Percentiles rank a stretch among this genome's conserved stretches.
Conservation (phyloP, 2,329 filamentous ascomycete species). For the Colletotrichum acutatum region DNA sequence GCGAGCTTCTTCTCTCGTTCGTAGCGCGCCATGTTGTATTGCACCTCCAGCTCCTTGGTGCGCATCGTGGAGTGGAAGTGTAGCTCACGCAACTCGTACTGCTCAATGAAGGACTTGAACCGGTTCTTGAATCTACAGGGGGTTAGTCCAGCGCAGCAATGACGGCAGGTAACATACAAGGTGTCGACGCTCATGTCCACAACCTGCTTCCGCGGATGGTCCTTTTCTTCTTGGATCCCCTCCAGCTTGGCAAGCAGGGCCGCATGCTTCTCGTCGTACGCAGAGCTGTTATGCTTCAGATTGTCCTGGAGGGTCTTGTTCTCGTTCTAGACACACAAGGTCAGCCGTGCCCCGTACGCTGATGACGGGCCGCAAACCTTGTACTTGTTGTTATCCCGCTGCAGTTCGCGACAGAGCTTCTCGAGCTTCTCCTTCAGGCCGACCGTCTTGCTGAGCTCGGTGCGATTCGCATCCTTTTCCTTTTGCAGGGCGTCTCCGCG, state of each 20-base stretch:
- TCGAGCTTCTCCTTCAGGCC: slow-evolving; percentile 96
- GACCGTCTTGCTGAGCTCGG: slow-evolving; percentile 89
- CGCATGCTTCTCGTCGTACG: slow-evolving; percentile 87
- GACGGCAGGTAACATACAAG: neutral
- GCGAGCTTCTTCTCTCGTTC: slow-evolving; percentile 92
- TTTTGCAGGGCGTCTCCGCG: slow-evolving; percentile 94
- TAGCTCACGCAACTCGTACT: slow-evolving; percentile 94
- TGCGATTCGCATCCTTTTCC: slow-evolving; percentile 90
- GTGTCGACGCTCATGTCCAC: slow-evolving; percentile 86
- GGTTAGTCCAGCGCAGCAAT: slow-evolving; percentile 40
- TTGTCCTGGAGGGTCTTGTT: slow-evolving; percentile 91
- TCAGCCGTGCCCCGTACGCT: slow-evolving; percentile 9
- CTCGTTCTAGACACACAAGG: slow-evolving; percentile 72
- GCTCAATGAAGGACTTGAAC: slow-evolving; percentile 96
- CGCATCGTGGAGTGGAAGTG: slow-evolving; percentile 93
- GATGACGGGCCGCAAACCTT: slow-evolving; percentile 71
- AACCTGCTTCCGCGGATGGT: slow-evolving; percentile 81
- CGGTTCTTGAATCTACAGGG: slow-evolving; percentile 78
- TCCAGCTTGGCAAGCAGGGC: slow-evolving; percentile 85
- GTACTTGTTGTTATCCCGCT: slow-evolving; percentile 97
- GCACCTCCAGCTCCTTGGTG: slow-evolving; percentile 95
- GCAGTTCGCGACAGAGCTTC: slow-evolving; percentile 93
- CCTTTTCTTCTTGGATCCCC: slow-evolving; percentile 87
- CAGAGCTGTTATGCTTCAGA: slow-evolving; percentile 83
- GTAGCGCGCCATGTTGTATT: slow-evolving; percentile 87